Evolutionary conservation across 495 filamentous ascomycete genomes (phyloP), one percentile per base, ranked within the genome.

Genomic region (Lepidopterella palustris): DNA sequence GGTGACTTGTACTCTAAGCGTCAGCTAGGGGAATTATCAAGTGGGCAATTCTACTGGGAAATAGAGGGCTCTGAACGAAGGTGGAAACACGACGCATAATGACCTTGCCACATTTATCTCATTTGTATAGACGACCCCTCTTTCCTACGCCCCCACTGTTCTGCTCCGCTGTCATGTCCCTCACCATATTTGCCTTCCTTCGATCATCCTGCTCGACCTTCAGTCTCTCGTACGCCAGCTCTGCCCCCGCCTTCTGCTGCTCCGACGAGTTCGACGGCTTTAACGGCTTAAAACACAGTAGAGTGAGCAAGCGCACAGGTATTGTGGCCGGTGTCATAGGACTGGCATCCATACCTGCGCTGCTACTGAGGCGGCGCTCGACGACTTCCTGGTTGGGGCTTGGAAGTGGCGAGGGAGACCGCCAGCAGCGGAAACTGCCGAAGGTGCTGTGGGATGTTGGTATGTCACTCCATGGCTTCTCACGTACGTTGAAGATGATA

Each of bases 401-500:
- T 9, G 21, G 4, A 15, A 13, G 47, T 6, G 8, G 47, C 25
- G 0, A 13, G 20, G 2, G 47, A 8, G 6, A 23, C 1, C 77
- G 13, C 74, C 77, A 72, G 62, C 70, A 75, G 23, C 57, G 58
- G 52, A 80, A 71, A 50, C 74, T 74, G n/a, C 68, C 72, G 53
- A 79, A 77, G 13, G 71, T 71, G 13, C 75, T 73, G 21, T 76
- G 69, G 5, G 69, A 71, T 25, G 73, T 74, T 0, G 73, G 75
- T 15, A 83, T 81, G 60, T 86, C 77, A 51, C 74, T 70, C 87
- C 87, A 90, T 1, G 87, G 87, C 67, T 78, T 79, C 69, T 91
- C 87, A 25, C 84, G 78, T 5, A 77, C 71, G 26, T 73, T 75
- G 68, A 91, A 91, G 24, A 90, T 75, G 58, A 75, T 73, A 63